Percentiles rank a stretch among this genome's conserved stretches.
Evolutionary conservation across 495 filamentous ascomycete species (phyloP).

Genomic region (Pseudoneurospora amorphoporcata): DNA sequence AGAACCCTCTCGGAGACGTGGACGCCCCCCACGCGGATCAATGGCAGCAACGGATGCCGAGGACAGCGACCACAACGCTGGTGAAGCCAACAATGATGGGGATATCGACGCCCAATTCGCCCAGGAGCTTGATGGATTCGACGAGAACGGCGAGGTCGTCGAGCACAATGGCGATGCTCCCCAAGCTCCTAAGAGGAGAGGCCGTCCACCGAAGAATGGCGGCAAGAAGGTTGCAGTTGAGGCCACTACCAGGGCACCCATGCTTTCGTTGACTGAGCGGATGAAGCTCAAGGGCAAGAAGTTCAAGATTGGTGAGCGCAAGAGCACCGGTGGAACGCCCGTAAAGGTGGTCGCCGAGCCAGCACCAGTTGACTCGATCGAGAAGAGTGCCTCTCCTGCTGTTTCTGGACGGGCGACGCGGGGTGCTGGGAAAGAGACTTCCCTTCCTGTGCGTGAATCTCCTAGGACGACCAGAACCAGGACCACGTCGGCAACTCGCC

Average conservation of each 20-base stretch:
- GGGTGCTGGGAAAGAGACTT: neutral
- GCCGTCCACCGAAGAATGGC: conserved; percentile 15
- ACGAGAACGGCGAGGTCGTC: conserved; percentile 19
- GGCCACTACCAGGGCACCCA: conserved; percentile 4
- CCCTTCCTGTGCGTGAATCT: conserved; percentile 2
- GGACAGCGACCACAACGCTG: neutral
- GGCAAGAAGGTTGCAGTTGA: conserved; percentile 2
- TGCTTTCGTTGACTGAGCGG: conserved; percentile 37
- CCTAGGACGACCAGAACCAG: conserved; percentile 1
- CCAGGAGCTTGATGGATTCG: conserved; percentile 17
- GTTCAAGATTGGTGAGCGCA: conserved; percentile 29
- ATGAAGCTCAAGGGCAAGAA: conserved; percentile 35
- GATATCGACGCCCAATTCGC: conserved; percentile 18
- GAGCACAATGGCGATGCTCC: neutral
- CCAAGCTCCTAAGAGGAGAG: conserved; percentile 11
- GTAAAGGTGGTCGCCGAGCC: conserved; percentile 5
- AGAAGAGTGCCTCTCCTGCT: conserved; percentile 1
- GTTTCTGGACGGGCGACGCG: neutral
- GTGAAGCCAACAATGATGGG: neutral
- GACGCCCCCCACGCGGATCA: conserved; percentile 12
- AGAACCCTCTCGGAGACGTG: conserved; percentile 4
- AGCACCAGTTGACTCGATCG: conserved; percentile 5
- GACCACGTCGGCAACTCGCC: neutral
- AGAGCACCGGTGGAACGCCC: conserved; percentile 6
- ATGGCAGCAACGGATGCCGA: neutral